These are phyloP conservation scores for Asterophora parasitica DNA, from an alignment of 768 basidiomycete species.

Conservation along the genomic window DNA sequence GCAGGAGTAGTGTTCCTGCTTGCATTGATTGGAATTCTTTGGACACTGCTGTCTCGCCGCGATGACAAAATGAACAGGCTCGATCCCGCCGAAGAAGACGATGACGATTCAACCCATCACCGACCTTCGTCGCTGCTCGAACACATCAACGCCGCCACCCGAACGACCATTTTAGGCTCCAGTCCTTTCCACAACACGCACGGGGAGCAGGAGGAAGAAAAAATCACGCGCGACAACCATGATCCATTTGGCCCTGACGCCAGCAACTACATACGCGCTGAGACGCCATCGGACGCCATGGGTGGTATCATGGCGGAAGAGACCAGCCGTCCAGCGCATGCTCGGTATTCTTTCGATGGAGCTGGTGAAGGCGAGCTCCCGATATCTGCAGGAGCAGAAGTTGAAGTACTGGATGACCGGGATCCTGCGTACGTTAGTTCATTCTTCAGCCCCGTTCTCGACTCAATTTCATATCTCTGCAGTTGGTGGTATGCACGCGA, in stretches of 20 bases:
- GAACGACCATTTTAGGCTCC: conserved; percentile 71
- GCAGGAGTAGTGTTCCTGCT: conserved; percentile 91
- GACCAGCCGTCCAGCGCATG: conserved; percentile 68
- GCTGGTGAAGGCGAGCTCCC: conserved; percentile 74
- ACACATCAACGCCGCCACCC: conserved; percentile 87
- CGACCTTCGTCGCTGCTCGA: conserved; percentile 85
- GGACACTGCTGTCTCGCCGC: conserved; percentile 81
- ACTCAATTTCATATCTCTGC: conserved; percentile 16
- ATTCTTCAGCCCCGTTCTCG: background rate
- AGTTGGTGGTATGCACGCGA: conserved; percentile 97
- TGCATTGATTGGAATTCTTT: conserved; percentile 78
- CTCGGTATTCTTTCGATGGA: conserved; percentile 80
- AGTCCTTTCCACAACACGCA: conserved; percentile 34
- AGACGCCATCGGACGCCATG: conserved; percentile 74
- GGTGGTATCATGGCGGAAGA: conserved; percentile 64
- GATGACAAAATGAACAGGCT: conserved; percentile 68
- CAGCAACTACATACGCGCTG: conserved; percentile 73
- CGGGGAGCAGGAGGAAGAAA: conserved; percentile 56
- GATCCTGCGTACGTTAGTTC: conserved; percentile 65
- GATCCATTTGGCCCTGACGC: conserved; percentile 72
- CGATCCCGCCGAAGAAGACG: conserved; percentile 61
- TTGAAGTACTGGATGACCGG: conserved; percentile 75
- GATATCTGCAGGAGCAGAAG: conserved; percentile 60
- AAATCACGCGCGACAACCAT: conserved; percentile 29
- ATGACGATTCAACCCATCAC: conserved; percentile 72